Evolutionary conservation across 2,329 filamentous ascomycete species (phyloP), one percentile per base, ranked within the genome.

Genomic region (Colletotrichum phormii): DNA sequence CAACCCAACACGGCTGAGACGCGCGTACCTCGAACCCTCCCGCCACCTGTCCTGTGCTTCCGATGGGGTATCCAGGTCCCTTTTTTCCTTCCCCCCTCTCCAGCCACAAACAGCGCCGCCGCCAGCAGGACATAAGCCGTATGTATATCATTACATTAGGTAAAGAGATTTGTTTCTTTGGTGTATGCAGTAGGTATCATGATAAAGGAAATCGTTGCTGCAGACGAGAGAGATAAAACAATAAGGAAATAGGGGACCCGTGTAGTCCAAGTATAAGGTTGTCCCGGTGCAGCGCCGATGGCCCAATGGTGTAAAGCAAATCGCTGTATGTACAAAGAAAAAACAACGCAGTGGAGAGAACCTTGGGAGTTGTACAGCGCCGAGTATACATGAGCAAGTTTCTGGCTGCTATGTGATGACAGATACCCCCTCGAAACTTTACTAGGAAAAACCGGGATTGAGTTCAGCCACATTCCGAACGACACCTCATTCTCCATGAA

Each of bases 131-230:
- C 62, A 67, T 73, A 24, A 64, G 49, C 67, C 68, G 63, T 72
- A 33, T 67, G 53, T 71, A 64, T 66, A 59, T 74, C 71, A 74
- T 74, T 74, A 74, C 73, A 73, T 74, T 74, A 73, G 68, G 61
- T 72, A 53, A 62, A 60, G 53, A 49, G 58, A 67, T 64, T 66
- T 62, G 55, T 63, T 71, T 24, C 62, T 64, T 67, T 54, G 37
- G 49, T 66, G 51, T 64, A 62, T 72, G 69, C 65, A 62, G 68
- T 74, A 72, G 64, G 72, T 64, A 69, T 72, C 67, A 60, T 63
- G 18, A 22, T 53, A 42, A 54, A 58, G 33, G 55, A 18, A 72
- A 72, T 63, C 59, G 46, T 67, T 53, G 59, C 46, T 54, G 31
- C 42, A 54, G 37, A 37, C 35, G 35, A 42, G 37, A 61, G 24